Evolutionary conservation across 2,329 filamentous ascomycete species (phyloP).

Genomic region (Aspergillus ustus): DNA sequence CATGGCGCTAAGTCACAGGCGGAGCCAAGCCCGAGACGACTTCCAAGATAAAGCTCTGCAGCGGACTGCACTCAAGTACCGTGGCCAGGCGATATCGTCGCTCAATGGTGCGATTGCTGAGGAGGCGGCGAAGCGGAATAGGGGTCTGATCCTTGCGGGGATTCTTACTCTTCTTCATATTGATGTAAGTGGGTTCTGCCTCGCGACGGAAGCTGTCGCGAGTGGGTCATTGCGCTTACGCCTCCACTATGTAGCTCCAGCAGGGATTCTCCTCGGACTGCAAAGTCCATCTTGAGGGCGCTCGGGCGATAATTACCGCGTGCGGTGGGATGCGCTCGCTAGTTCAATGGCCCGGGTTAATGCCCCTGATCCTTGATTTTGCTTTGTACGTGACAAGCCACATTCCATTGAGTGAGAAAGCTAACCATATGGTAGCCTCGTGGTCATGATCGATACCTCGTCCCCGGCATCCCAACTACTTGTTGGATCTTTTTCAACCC

Average conservation of each 20-base stretch:
- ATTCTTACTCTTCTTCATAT: neutral
- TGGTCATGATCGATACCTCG: constrained; percentile 44
- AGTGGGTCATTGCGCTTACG: too few species aligned
- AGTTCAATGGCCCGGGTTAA: neutral
- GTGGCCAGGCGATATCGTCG: neutral
- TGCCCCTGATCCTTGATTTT: neutral
- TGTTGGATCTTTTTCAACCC: constrained; percentile 29
- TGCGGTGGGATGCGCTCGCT: too few species aligned
- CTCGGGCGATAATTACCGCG: too few species aligned
- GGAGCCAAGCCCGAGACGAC: constrained; percentile 32
- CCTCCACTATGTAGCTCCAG: too few species aligned
- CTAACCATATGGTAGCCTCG: constrained; percentile 2
- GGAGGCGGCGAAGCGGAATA: neutral
- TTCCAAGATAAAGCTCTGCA: constrained; percentile 23
- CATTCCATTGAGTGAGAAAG: too few species aligned
- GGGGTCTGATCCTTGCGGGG: neutral
- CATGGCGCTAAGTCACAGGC: constrained; percentile 40
- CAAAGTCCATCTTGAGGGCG: too few species aligned
- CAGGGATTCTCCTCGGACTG: too few species aligned
- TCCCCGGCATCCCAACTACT: constrained; percentile 39
- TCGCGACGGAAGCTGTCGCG: too few species aligned
- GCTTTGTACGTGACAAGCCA: neutral
- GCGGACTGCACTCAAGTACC: neutral
- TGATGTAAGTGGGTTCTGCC: neutral
- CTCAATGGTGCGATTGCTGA: neutral